Evolutionary conservation across 345 rosid genomes (phyloP), one percentile per base, ranked within the genome.

Genomic region (Rhodamnia argentea): DNA sequence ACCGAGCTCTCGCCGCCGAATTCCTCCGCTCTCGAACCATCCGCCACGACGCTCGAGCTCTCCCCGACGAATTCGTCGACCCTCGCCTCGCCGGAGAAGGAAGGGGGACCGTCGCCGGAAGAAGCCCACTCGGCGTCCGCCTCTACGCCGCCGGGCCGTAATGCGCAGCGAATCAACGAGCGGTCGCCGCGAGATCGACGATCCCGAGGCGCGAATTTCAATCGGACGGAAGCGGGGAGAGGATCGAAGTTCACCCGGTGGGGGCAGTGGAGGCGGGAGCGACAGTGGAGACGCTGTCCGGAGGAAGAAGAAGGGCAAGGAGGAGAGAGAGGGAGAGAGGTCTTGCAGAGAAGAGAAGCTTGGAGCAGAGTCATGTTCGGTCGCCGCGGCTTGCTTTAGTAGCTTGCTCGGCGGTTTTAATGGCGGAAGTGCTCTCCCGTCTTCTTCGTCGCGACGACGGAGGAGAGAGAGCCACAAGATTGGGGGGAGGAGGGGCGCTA

Each of bases 291-390:
- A 6, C 81, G 86, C 74, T 74, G 78, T 29, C 84, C 47, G 59
- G 62, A 64, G 3, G 83, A 74, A 10, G 82, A 27, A 44, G 54
- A 51, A 50, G 50, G 13, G 53, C 83, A 29, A 74, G 88, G 29
- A 86, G 27, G 82, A 62, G 81, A 78, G 81, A 83, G 64, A 20
- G 86, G 87, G 42, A 85, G 89, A 37, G 91, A 92, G 74, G 93
- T 91, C 75, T 89, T 92, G 88, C 86, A 91, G 85, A 96, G 91
- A 78, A 94, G 94, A 56, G 94, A 92, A 85, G 97, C 96, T 92
- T 95, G 97, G 59, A 93, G 94, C 83, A 90, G 84, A 86, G 94
- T 87, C 97, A 95, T 95, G 78, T 20, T 70, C 42, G 85, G 85
- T 44, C 44, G 86, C 13, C 27, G 60, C 87, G 89, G 90, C 47